Evolutionary conservation across 345 rosid species (phyloP).

Genomic region (Geranium rotundifolium): DNA sequence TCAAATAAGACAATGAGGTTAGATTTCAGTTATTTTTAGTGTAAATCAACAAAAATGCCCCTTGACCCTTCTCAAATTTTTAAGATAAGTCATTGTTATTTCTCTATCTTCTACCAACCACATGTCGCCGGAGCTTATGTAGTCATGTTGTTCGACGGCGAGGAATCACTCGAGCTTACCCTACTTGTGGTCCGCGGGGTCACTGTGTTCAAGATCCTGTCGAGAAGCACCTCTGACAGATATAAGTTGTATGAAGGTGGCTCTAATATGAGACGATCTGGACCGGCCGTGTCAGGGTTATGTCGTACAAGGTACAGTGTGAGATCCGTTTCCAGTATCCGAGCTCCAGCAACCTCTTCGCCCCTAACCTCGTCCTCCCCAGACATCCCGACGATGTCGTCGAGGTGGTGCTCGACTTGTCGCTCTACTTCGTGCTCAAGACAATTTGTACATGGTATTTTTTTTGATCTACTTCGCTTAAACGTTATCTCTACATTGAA

Average conservation of each 20-base stretch:
- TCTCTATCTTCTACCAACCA: too few species aligned
- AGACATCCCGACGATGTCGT: conserved; percentile 79
- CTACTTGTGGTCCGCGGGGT: conserved; percentile 95
- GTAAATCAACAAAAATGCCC: too few species aligned
- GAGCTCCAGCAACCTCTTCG: conserved; percentile 75
- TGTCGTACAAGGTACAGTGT: conserved; percentile 85
- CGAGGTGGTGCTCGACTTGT: conserved; percentile 94
- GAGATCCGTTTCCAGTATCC: conserved; percentile 98
- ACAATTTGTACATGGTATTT: conserved; percentile 3
- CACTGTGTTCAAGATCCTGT: conserved; percentile 81
- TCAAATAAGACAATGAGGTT: too few species aligned
- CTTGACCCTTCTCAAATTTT: too few species aligned
- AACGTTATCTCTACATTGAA: too few species aligned
- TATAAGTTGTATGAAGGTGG: conserved; percentile 99
- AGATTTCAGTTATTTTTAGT: too few species aligned
- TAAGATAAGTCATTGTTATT: too few species aligned
- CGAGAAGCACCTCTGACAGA: conserved; percentile 86
- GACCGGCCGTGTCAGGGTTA: conserved; percentile 93
- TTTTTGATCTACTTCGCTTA: too few species aligned
- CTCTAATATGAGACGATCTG: conserved; percentile 98
- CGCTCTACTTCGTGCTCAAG: conserved; percentile 85
- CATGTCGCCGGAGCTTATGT: background rate
- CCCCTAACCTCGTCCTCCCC: conserved; percentile 80
- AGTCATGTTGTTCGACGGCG: conserved; percentile 77
- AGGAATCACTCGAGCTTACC: conserved; percentile 82